A percentile compares a stretch with the other conserved stretches of the same genome.
Evolutionary conservation across 805 yeast species (phyloP).

Genomic region (Nakazawaea wickerhamii): DNA sequence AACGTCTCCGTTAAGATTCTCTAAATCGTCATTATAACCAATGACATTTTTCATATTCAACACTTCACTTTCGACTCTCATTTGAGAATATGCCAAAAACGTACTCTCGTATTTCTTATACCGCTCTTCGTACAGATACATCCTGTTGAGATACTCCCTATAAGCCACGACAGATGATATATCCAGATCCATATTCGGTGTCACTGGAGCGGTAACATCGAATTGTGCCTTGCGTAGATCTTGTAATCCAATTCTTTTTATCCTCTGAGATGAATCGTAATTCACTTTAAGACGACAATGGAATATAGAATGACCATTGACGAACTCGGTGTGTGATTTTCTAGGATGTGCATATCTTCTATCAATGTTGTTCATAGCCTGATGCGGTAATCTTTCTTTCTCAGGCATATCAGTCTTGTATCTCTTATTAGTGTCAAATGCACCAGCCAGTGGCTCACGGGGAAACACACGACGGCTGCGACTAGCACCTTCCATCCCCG

Average conservation of each 20-base stretch:
- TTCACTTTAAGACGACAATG: conserved; percentile 4
- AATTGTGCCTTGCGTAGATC: conserved; percentile 3
- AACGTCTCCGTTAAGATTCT: not conserved
- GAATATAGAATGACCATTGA: conserved; percentile 8
- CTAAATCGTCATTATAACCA: conserved; percentile 6
- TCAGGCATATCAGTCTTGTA: not conserved
- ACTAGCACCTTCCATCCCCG: not conserved
- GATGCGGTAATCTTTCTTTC: conserved; percentile 6
- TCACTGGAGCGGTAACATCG: conserved; percentile 1
- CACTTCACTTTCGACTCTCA: conserved; percentile 5
- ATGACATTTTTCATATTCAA: conserved; percentile 6
- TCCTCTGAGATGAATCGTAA: conserved; percentile 1
- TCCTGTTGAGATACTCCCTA: not conserved
- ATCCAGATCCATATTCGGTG: not conserved
- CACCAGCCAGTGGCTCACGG: not conserved
- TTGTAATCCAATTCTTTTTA: not conserved
- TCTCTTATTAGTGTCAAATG: conserved; percentile 1
- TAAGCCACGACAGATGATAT: not conserved
- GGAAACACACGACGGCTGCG: no score
- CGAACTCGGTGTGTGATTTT: conserved; percentile 1
- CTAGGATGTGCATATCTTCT: conserved; percentile 1
- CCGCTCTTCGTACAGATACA: conserved; percentile 8
- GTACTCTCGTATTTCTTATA: conserved; percentile 7
- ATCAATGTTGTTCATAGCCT: conserved; percentile 8
- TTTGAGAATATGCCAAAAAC: conserved; percentile 2